phyloP scores from a whole-genome alignment of 495 filamentous ascomycete species.

The Aspergillus saccharolyticus region DNA sequence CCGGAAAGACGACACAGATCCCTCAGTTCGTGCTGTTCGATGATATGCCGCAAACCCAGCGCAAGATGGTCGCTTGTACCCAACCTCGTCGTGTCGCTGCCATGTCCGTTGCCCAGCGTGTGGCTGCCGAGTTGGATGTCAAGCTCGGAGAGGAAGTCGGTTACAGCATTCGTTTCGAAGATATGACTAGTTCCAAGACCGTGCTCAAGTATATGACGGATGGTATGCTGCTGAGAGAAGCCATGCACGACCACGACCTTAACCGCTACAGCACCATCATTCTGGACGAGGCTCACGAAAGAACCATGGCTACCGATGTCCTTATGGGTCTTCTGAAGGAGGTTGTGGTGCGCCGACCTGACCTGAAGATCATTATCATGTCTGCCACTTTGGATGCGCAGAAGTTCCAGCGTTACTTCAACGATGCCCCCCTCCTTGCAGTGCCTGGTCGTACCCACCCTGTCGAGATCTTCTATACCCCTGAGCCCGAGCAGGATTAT shows the following conservation, averaged over 20 bases:
- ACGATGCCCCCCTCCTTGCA: constrained; percentile 83
- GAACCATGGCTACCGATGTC: constrained; percentile 91
- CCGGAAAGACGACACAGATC: constrained; percentile 98
- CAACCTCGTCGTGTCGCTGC: constrained; percentile 97
- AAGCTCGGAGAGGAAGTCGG: constrained; percentile 91
- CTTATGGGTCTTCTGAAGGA: constrained; percentile 93
- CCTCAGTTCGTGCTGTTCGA: constrained; percentile 97
- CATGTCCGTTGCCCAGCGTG: constrained; percentile 98
- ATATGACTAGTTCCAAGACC: constrained; percentile 85
- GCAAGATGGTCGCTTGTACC: constrained; percentile 93
- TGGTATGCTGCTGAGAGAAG: constrained; percentile 96
- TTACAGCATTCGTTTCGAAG: constrained; percentile 98
- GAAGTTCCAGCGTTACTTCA: constrained; percentile 99
- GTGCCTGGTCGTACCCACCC: constrained; percentile 95
- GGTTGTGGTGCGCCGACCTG: constrained; percentile 68
- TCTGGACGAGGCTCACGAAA: constrained; percentile 95
- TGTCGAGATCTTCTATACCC: constrained; percentile 98
- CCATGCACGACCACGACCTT: constrained; percentile 93
- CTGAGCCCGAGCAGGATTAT: constrained; percentile 93
- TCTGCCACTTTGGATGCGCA: constrained; percentile 94
- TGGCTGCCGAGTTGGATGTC: constrained; percentile 95
- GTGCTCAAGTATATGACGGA: constrained; percentile 99
- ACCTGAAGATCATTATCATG: constrained; percentile 98
- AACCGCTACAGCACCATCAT: constrained; percentile 95
- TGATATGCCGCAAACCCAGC: constrained; percentile 79